A percentile compares a stretch with the other conserved stretches of the same genome.
phyloP scores from a whole-genome alignment of 2,329 filamentous ascomycete species.

The Metarhizium album region DNA sequence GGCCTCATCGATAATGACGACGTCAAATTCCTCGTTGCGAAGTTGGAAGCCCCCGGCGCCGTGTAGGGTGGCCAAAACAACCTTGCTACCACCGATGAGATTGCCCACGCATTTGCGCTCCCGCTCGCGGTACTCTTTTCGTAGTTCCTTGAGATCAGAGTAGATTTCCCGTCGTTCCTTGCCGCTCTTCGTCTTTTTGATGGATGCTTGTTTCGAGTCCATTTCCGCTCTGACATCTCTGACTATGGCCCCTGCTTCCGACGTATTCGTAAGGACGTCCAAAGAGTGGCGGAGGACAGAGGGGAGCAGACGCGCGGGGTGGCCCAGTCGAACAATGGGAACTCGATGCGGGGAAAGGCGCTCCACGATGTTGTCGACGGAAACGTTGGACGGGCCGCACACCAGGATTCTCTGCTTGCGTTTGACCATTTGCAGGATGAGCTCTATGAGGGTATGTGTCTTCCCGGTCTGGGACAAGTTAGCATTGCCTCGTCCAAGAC shows the following conservation, averaged over 20 bases:
- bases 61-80: slow-evolving; percentile 86
- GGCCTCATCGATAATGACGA: slow-evolving; percentile 92
- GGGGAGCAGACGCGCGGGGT: slow-evolving; percentile 81
- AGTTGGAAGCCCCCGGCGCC: slow-evolving; percentile 81
- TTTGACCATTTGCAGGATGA: slow-evolving; percentile 82
- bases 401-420: slow-evolving; percentile 68
- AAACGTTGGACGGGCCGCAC: slow-evolving; percentile 95
- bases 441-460: slow-evolving; percentile 89
- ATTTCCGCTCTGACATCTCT: slow-evolving; percentile 86
- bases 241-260: slow-evolving; percentile 80
- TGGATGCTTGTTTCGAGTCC: slow-evolving; percentile 79
- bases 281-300: slow-evolving; percentile 83
- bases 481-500: slow-evolving; percentile 1
- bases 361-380: slow-evolving; percentile 96
- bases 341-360: slow-evolving; percentile 75
- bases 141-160: slow-evolving; percentile 69
- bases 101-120: slow-evolving; percentile 72
- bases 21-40: slow-evolving; percentile 72
- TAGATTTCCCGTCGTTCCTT: slow-evolving; percentile 75
- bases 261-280: slow-evolving; percentile 82
- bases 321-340: slow-evolving; percentile 79
- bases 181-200: slow-evolving; percentile 76
- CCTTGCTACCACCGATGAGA: slow-evolving; percentile 66
- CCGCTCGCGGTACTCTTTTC: slow-evolving; percentile 79
- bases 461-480: slow-evolving; percentile 62